Base-by-base conservation (phyloP, 2,329 filamentous ascomycete species). In the Diaporthe sp. region DNA sequence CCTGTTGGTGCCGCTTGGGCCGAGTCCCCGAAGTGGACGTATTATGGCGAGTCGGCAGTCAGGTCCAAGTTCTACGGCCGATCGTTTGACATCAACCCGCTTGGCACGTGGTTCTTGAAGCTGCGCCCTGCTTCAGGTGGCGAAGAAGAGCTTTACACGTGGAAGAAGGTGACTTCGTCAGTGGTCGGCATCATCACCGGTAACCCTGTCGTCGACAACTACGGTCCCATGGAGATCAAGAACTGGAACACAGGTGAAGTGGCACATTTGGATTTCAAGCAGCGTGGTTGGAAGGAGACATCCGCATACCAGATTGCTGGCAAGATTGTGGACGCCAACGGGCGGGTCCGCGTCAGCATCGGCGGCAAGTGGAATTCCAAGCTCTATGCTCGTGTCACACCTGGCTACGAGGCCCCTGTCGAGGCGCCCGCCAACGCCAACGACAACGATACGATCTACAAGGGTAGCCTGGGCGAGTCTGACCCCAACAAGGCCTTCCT, bases 131-230 rank as follows among this genome's bases (percentile, higher is more conserved):
- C 90, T 0, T 88, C 91, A 4, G 95, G 94, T 4, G 93, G 92
- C 13, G 93, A 94, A 80, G 92, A 94, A 78, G 97, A 99, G 79
- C 87, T 98, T 2, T 99, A 98, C 85, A 98, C 96, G 0, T 99
- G 97, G 97, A 98, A 98, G 86, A 99, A 99, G 86, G 95, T 98
- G 25, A 98, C 96, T 0, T 97, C 95, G 1, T 97, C 96, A 2
- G 97, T 99, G n/a, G 93, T 98, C 76, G 97, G 97, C 75, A 99
- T 99, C 84, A 98, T 99, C 81, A 98, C 96, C 0, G 97, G 97
- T 65, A 98, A 95, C 80, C 97, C 97, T 0, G 94, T 94, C 0
- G 94, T 99, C n/a, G 97, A 99, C 86, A 98, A 99, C 84, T 98
- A 98, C 83, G 97, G 97, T 1, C 89, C 93, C 0, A 98, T 99